Base-by-base conservation (phyloP, 805 yeast genomes). In the Ogataea nakhonphanomensis region DNA sequence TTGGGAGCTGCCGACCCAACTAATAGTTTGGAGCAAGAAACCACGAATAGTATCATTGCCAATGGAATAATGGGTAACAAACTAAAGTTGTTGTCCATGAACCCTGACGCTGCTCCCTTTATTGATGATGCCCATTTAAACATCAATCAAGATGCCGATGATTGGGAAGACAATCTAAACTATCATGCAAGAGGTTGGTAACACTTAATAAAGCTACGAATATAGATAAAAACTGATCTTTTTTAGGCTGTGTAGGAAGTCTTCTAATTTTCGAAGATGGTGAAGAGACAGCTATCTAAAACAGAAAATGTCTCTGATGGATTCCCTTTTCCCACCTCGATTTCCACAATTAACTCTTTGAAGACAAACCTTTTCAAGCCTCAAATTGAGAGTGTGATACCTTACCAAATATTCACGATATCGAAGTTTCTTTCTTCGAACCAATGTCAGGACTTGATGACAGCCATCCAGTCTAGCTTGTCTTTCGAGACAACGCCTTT, bases 401-500 rank as follows among this genome's bases (percentile, higher is more conserved):
- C 54, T 0, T 65, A 58, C 39, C 77, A 73, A 48, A 68, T 73
- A 14, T 55, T 72, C 39, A 53, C 60, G 15, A 62, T 73, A 7
- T 61, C 62, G 9, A 66, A 66, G 25, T 71, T 71, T 47, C 59
- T 73, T 49, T 44, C 59, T 7, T 44, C 47, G 7, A 59, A 59
- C 8, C 50, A 69, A 30, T 71, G 77, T 50, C 50, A 61, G 35
- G 73, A 68, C 28, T 43, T 73, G 34, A 66, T 72, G 9, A 43
- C 49, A 12, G 25, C 23, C 11, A 62, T 69, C 30, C 56, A 53
- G 26, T 40, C 37, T 1, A 27, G 36, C 2, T 33, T 54, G 13
- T 50, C 43, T 4, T 25, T 76, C 12, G 74, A 64, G 42, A 74
- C 78, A 0, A 76, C 79, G 0, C 79, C 76, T 2, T 43, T 68